Evolutionary conservation across 768 basidiomycete species (phyloP).

Genomic region (Galerina sulciceps): DNA sequence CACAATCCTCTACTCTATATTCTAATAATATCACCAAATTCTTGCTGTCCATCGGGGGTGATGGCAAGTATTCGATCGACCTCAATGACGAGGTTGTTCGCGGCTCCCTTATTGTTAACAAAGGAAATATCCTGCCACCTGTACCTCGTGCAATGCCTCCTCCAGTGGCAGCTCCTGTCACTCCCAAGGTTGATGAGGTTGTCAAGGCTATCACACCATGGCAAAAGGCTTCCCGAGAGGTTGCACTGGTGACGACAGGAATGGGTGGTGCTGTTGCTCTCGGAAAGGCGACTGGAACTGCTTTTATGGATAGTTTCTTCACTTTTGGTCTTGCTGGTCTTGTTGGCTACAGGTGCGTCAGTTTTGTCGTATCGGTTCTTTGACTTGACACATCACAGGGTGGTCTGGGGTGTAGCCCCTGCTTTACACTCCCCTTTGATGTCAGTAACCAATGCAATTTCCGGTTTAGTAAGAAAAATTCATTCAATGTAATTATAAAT

Average conservation of each 20-base stretch:
- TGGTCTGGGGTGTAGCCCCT: slow-evolving; percentile 89
- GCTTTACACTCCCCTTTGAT: slow-evolving; percentile 89
- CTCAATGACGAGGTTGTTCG: slow-evolving; percentile 85
- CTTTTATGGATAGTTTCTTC: slow-evolving; percentile 89
- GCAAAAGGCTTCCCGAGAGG: slow-evolving; percentile 80
- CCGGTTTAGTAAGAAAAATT: slow-evolving; percentile 51
- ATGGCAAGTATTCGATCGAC: slow-evolving; percentile 67
- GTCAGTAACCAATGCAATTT: slow-evolving; percentile 91
- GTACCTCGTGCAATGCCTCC: slow-evolving; percentile 71
- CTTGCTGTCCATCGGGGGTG: slow-evolving; percentile 75
- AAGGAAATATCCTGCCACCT: slow-evolving; percentile 68
- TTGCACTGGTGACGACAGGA: slow-evolving; percentile 72
- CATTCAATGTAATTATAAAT: neutral
- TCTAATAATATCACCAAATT: slow-evolving; percentile 94
- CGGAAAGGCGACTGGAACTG: slow-evolving; percentile 78
- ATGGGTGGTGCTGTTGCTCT: slow-evolving; percentile 76
- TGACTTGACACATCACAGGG: slow-evolving; percentile 41
- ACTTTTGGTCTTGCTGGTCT: slow-evolving; percentile 87
- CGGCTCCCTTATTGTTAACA: slow-evolving; percentile 75
- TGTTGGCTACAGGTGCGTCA: slow-evolving; percentile 65
- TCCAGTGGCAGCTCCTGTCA: slow-evolving; percentile 50
- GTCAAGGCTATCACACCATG: slow-evolving; percentile 80
- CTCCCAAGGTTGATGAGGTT: slow-evolving; percentile 46
- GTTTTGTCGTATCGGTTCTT: neutral
- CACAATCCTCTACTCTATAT: slow-evolving; percentile 87